These are phyloP conservation scores for Sarocladium brachiariae DNA, from an alignment of 2,329 filamentous ascomycete genomes.

Conservation along the genomic window DNA sequence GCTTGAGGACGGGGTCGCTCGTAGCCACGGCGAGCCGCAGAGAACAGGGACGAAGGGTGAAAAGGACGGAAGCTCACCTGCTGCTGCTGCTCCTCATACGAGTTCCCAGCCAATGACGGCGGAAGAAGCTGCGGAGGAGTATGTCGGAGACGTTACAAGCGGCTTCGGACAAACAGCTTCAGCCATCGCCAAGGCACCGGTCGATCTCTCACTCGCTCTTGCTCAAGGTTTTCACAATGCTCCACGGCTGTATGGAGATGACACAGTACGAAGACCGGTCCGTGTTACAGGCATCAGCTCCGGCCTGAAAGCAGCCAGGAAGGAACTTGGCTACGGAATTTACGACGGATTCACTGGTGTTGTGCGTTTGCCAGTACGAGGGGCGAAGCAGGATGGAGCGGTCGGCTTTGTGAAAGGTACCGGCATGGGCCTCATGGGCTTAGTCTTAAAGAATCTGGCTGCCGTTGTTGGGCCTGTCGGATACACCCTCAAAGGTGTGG, in stretches of 20 bases:
- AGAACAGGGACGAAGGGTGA: slow-evolving; percentile 7
- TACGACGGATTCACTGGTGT: slow-evolving; percentile 61
- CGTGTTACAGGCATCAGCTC: slow-evolving; percentile 60
- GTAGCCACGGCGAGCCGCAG: slow-evolving; percentile 11
- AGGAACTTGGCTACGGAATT: slow-evolving; percentile 56
- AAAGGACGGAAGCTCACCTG: neutral
- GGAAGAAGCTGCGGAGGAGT: slow-evolving; percentile 26
- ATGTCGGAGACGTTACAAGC: slow-evolving; percentile 42
- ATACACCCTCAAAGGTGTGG: slow-evolving; percentile 57
- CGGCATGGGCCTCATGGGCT: slow-evolving; percentile 56
- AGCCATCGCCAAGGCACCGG: slow-evolving; percentile 49
- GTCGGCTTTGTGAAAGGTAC: slow-evolving; percentile 45
- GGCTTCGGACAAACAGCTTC: slow-evolving; percentile 44
- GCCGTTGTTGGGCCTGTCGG: slow-evolving; percentile 54
- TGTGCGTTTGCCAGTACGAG: slow-evolving; percentile 50
- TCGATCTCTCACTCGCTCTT: slow-evolving; percentile 53
- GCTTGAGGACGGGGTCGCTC: slow-evolving; percentile 35
- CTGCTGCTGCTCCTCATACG: slow-evolving; percentile 6
- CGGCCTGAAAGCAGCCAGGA: slow-evolving; percentile 52
- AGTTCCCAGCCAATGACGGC: slow-evolving; percentile 14
- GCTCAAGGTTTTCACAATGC: slow-evolving; percentile 67
- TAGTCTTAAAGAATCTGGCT: slow-evolving; percentile 58
- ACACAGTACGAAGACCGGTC: slow-evolving; percentile 57
- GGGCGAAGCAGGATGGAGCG: slow-evolving; percentile 46
- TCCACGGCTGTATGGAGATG: slow-evolving; percentile 62